Percentiles rank a stretch among this genome's conserved stretches.
These are phyloP conservation scores for Begonia peltatifolia DNA, from an alignment of 306 rosid species.

Conservation along the genomic window DNA sequence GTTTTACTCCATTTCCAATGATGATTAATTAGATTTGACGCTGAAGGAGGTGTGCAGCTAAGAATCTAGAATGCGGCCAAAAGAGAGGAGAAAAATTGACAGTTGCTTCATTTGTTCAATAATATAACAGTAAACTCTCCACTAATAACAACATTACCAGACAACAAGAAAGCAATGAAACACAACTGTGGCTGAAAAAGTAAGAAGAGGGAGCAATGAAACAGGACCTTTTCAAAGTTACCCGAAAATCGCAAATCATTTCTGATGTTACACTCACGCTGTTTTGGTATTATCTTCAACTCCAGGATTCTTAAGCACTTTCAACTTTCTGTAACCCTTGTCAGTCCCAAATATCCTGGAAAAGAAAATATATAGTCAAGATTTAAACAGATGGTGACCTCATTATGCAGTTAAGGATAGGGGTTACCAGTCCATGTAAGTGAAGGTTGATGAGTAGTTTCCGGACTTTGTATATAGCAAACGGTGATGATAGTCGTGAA, in stretches of 20 bases:
- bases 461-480: conserved; percentile 91
- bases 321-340: conserved; percentile 69
- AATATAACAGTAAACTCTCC: neutral
- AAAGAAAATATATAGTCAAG: neutral
- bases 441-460: conserved; percentile 86
- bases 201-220: conserved; percentile 4
- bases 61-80: no score
- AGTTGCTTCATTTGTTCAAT: neutral
- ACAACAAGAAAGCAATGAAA: conserved; percentile 7
- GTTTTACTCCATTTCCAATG: no score
- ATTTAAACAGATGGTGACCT: neutral
- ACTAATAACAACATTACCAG: neutral
- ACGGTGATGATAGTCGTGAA: conserved; percentile 98
- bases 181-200: conserved; percentile 16
- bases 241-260: conserved; percentile 18
- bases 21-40: no score
- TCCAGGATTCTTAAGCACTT: conserved; percentile 39
- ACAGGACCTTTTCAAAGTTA: conserved; percentile 17
- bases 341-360: conserved; percentile 84
- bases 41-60: no score
- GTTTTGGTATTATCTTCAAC: conserved; percentile 31
- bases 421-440: conserved; percentile 82
- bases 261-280: conserved; percentile 16
- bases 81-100: neutral
- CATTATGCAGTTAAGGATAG: conserved; percentile 3